Evolutionary conservation across 176 grass and related monocot genomes (phyloP).

Genomic region (Oryza officinalis): DNA sequence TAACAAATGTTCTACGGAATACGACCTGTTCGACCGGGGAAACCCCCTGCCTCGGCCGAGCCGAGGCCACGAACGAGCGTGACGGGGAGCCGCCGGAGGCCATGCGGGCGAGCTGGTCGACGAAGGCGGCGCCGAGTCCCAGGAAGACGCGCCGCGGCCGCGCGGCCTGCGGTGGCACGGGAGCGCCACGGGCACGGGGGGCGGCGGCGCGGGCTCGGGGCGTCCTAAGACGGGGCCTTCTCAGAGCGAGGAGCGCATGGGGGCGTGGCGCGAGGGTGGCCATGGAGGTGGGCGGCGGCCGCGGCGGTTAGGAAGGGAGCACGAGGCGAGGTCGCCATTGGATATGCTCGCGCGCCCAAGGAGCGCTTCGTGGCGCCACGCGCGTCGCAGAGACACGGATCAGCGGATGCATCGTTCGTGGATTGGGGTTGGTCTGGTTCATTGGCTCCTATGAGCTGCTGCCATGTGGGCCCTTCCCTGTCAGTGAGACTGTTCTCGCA

Average conservation of each 20-base stretch:
- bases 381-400: conserved; percentile 44
- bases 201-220: conserved; percentile 11
- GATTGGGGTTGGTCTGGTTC: conserved; percentile 5
- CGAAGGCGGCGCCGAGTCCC: conserved; percentile 54
- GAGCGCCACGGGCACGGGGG: conserved; percentile 13
- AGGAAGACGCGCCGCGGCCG: conserved; percentile 71
- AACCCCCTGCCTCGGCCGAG: conserved; percentile 60
- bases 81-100: conserved; percentile 49
- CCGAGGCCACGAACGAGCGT: conserved; percentile 70
- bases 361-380: conserved; percentile 55
- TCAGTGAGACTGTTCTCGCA: neutral
- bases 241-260: conserved; percentile 35
- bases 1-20: neutral
- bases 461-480: neutral
- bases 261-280: conserved; percentile 49
- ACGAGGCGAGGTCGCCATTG: conserved; percentile 7
- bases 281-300: conserved; percentile 41
- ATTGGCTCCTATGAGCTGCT: neutral
- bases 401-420: neutral
- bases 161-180: conserved; percentile 23
- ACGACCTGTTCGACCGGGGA: conserved; percentile 87
- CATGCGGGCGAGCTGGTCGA: conserved; percentile 66
- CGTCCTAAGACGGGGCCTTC: conserved; percentile 25
- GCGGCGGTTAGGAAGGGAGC: neutral
- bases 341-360: conserved; percentile 5